Evolutionary conservation across 768 basidiomycete genomes (phyloP).

Genomic region (Asterophora parasitica): DNA sequence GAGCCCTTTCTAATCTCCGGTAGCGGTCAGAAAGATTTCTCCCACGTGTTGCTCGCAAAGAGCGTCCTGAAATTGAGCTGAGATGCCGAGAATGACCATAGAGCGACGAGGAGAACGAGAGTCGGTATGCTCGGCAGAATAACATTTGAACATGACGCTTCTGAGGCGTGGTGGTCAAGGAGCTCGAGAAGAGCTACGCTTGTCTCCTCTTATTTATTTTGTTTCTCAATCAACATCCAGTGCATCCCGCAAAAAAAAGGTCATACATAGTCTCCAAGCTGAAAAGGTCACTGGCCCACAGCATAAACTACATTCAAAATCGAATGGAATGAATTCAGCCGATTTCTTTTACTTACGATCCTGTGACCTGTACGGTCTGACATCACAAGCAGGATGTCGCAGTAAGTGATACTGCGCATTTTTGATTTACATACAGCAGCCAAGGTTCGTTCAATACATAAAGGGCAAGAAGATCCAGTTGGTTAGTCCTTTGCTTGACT

Average conservation of each 20-base stretch:
- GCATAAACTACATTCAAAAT: too few relatives aligned
- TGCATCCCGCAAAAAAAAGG: too few relatives aligned
- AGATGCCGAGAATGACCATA: neutral
- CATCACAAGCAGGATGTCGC: neutral
- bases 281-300: too few relatives aligned
- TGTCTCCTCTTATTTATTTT: neutral
- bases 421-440: constrained; percentile 1
- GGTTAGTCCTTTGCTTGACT: too few relatives aligned
- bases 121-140: constrained; percentile 9
- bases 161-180: constrained; percentile 4
- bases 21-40: constrained; percentile 59
- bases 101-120: neutral
- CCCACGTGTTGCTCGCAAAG: constrained; percentile 34
- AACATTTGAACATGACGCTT: constrained; percentile 18
- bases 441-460: too few relatives aligned
- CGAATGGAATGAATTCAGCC: too few relatives aligned
- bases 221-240: neutral
- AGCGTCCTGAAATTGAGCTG: constrained; percentile 5
- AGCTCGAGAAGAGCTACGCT: too few relatives aligned
- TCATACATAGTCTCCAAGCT: too few relatives aligned
- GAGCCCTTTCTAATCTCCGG: constrained; percentile 47
- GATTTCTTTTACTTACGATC: too few relatives aligned
- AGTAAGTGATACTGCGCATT: constrained; percentile 4
- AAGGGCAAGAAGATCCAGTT: neutral
- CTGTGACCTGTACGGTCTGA: too few relatives aligned